Percentiles rank a stretch among this genome's conserved stretches.
Evolutionary conservation across 345 rosid species (phyloP).

Genomic region (Melastoma malabathricum): DNA sequence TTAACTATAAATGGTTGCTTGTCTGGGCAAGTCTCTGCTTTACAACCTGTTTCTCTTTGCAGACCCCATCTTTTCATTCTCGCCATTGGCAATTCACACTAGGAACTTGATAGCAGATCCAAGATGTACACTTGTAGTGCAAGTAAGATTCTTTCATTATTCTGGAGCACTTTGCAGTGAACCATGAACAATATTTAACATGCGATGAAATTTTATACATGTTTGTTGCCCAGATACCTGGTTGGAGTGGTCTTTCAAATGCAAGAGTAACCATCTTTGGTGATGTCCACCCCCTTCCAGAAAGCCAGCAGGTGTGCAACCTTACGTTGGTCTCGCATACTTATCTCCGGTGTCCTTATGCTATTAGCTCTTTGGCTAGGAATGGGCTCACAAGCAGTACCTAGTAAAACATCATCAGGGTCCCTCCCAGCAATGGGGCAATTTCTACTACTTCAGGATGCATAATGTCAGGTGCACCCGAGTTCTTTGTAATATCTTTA

Average conservation of each 20-base stretch:
- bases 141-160: conserved; percentile 31
- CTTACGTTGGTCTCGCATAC: not conserved
- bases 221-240: conserved; percentile 56
- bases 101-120: conserved; percentile 83
- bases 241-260: conserved; percentile 97
- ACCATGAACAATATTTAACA: not conserved
- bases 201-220: conserved; percentile 12
- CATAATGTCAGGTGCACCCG: conserved; percentile 66
- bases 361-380: conserved; percentile 28
- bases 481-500: not conserved
- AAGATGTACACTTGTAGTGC: conserved; percentile 92
- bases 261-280: conserved; percentile 96
- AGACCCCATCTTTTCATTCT: conserved; percentile 96
- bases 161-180: not conserved
- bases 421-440: conserved; percentile 91
- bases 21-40: not conserved
- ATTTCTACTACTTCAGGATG: conserved; percentile 93
- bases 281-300: conserved; percentile 80
- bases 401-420: conserved; percentile 85
- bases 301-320: conserved; percentile 53
- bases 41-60: conserved; percentile 7
- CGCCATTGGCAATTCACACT: conserved; percentile 90
- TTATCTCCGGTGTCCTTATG: not conserved
- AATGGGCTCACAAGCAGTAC: conserved; percentile 94
- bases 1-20: not conserved